Base-by-base conservation (phyloP, 2,329 filamentous ascomycete species). In the Alternaria conjuncta region DNA sequence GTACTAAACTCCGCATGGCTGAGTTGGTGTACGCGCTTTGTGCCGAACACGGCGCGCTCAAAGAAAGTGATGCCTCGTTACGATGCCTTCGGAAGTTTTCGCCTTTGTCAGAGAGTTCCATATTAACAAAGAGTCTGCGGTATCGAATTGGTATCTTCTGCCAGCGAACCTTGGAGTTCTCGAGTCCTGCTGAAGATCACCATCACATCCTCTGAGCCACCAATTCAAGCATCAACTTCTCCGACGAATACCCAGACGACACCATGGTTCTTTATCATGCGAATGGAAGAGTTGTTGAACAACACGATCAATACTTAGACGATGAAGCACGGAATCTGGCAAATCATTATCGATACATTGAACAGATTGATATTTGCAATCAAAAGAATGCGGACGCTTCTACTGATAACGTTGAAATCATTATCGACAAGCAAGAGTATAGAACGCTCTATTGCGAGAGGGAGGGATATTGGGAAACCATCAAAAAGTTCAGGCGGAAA, bases 281-380 rank as follows among this genome's bases (percentile, higher is more conserved):
- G 8, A 51, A 62, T 15, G 66, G 64, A 18, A 57, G 50, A 32
- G 66, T 66, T 7, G 59, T 67, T 18, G 41, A 54, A 1, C 56
- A 15, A 20, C 67, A 72, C 21, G 70, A 72, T 30, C 13, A 54
- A 7, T 58, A 66, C 20, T 47, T 72, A 18, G 67, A 68, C 28
- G 8, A 51, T 15, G 5, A 62, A n/a, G 69, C 65, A 26, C 15
- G 3, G 3, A 54, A 21, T n/a, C 3, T 13, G 12, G 55, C 56
- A 1, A 13, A 26, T 6, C 6, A 41, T 1, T 9, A 32, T 3
- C 4, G 7, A 7, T 66, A 65, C 46, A 15, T 36, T 3, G 60
- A 70, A 4, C 69, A 64, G 43, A 57, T 63, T 9, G 21, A 59
- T 2, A 7, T 59, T 7, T 59, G 6, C 15, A 61, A 63, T 4